Evolutionary conservation across 2,329 filamentous ascomycete species (phyloP).

Genomic region (Hypoxylon sp.): DNA sequence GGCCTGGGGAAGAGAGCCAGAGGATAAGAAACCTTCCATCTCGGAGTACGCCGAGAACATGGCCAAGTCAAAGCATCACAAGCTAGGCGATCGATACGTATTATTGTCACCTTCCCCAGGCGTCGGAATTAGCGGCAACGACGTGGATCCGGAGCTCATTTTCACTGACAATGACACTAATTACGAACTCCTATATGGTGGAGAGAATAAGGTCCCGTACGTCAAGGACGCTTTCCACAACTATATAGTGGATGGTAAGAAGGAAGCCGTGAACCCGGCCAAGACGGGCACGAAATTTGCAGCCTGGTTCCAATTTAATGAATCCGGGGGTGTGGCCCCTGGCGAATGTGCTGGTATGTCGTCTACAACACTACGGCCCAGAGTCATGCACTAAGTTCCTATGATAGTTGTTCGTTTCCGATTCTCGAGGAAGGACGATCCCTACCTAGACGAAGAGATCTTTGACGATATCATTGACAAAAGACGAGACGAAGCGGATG

Average conservation of each 20-base stretch:
- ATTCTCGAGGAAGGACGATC: conserved; percentile 80
- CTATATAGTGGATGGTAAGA: conserved; percentile 85
- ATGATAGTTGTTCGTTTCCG: conserved; percentile 86
- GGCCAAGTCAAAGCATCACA: conserved; percentile 82
- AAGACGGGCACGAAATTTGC: conserved; percentile 88
- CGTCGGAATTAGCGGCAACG: conserved; percentile 81
- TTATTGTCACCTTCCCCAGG: conserved; percentile 92
- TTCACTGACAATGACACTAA: conserved; percentile 99
- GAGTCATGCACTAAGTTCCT: conserved; percentile 30
- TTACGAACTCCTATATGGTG: conserved; percentile 80
- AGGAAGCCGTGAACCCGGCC: conserved; percentile 84
- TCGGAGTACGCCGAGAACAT: conserved; percentile 74
- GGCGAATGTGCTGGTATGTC: conserved; percentile 89
- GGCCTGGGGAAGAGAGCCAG: conserved; percentile 88
- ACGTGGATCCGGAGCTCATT: conserved; percentile 86
- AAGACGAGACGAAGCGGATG: conserved; percentile 89
- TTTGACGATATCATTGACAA: conserved; percentile 93
- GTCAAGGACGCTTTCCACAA: conserved; percentile 97
- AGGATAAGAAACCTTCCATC: conserved; percentile 85
- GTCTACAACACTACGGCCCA: conserved; percentile 62
- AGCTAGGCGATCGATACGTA: conserved; percentile 85
- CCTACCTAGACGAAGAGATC: conserved; percentile 90
- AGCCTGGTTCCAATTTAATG: conserved; percentile 93
- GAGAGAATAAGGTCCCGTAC: conserved; percentile 83
- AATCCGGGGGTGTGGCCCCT: conserved; percentile 86